These are phyloP conservation scores for Lepiota subincarnata DNA, from an alignment of 768 basidiomycete genomes.

Conservation along the genomic window DNA sequence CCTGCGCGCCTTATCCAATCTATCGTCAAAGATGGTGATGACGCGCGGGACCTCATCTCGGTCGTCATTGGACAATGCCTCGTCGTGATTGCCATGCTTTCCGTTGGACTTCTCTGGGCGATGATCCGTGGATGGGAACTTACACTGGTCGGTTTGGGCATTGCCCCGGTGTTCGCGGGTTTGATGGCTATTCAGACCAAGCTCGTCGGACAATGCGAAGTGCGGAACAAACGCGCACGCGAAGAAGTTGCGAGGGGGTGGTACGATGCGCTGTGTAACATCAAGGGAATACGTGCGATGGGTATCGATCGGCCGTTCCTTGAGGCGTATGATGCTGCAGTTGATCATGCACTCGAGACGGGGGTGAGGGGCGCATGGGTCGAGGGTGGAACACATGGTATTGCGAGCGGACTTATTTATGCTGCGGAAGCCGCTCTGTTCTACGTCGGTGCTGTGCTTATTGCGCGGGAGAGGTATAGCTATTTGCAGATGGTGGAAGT, in stretches of 20 bases:
- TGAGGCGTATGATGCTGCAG: slow-evolving; percentile 61
- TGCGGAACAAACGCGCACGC: slow-evolving; percentile 77
- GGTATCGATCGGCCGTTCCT: slow-evolving; percentile 71
- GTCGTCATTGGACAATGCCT: slow-evolving; percentile 66
- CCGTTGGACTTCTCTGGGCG: slow-evolving; percentile 86
- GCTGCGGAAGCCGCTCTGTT: slow-evolving; percentile 88
- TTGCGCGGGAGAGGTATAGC: slow-evolving; percentile 74
- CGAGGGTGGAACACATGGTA: slow-evolving; percentile 79
- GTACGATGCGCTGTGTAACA: slow-evolving; percentile 81
- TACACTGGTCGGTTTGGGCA: slow-evolving; percentile 83
- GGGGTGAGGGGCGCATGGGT: slow-evolving; percentile 84
- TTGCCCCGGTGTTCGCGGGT: slow-evolving; percentile 78
- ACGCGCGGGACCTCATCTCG: slow-evolving; percentile 73
- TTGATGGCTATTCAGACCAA: slow-evolving; percentile 72
- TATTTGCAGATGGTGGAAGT: slow-evolving; percentile 90
- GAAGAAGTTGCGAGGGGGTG: slow-evolving; percentile 84
- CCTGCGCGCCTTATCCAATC: slow-evolving; percentile 63
- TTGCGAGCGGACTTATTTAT: slow-evolving; percentile 81
- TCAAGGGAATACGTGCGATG: slow-evolving; percentile 87
- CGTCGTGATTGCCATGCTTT: slow-evolving; percentile 78
- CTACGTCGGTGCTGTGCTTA: slow-evolving; percentile 85
- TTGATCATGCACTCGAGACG: slow-evolving; percentile 53
- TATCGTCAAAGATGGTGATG: slow-evolving; percentile 87
- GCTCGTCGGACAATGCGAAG: slow-evolving; percentile 69
- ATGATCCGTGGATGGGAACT: slow-evolving; percentile 87